Evolutionary conservation across 2,329 filamentous ascomycete genomes (phyloP), one percentile per base, ranked within the genome.

Genomic region (Hirsutella rhossiliensis): DNA sequence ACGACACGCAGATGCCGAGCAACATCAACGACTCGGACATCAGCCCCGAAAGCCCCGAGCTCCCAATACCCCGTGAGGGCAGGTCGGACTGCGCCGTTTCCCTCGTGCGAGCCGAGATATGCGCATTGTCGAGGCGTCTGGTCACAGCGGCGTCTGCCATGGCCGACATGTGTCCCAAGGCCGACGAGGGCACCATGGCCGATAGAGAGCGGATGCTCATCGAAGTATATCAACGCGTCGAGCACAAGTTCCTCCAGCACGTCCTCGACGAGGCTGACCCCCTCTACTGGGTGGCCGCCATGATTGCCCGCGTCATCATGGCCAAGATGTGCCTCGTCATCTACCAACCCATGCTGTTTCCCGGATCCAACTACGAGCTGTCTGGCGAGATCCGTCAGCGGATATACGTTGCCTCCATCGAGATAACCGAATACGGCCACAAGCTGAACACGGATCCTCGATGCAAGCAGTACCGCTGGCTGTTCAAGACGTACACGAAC

Each of bases 281-380:
- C 0, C 63, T 86, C 1, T 79, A 79, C 49, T 86, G 82, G 80
- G 75, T 84, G 23, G 75, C 75, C 8, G 79, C 77, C 4, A 83
- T 82, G 27, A 70, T 86, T 20, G 73, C 78, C 3, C 76, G 83
- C 11, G 68, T 90, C 29, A 78, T 89, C 48, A 76, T 88, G 63
- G 80, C 80, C 40, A 90, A 88, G 62, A 78, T 88, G 68, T 86
- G 81, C 65, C 70, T 92, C 31, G 73, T 88, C 47, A 73, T 87
- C 3, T 84, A 90, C 54, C 80, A 90, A 52, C 84, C 84, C 0
- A 72, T 82, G 54, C 77, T 84, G 29, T 75, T 79, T 42, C 71
- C 72, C 30, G 73, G 78, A 23, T 69, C 72, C 11, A 71, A 69
- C n/a, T 61, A 68, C 9, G 70, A 68, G 23, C 66, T 84, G 8